Evolutionary conservation across 495 filamentous ascomycete species (phyloP).

Genomic region (Recurvomyces mirabilis): DNA sequence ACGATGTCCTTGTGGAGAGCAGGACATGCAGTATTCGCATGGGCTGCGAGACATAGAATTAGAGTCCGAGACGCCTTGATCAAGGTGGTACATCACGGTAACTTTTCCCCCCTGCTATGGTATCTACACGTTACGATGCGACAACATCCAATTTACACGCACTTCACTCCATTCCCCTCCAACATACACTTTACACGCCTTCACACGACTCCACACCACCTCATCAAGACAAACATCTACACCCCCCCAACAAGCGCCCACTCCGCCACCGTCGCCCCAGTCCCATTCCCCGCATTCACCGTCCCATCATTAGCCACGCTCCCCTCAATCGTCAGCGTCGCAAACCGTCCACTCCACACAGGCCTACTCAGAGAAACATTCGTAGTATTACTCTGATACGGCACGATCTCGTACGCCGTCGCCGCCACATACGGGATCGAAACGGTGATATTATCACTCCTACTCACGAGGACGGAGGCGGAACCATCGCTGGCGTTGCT

Average conservation of each 20-base stretch:
- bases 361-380: conserved; percentile 26
- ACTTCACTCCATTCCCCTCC: background rate
- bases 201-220: background rate
- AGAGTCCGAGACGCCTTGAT: no score
- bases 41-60: no score
- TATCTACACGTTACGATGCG: background rate
- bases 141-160: background rate
- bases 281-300: conserved; percentile 31
- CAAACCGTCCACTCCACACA: conserved; percentile 31
- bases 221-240: no score
- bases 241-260: conserved; percentile 47
- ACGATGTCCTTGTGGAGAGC: background rate
- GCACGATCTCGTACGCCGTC: conserved; percentile 25
- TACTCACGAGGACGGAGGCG: conserved; percentile 28
- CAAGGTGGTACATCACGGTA: no score
- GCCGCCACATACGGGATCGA: conserved; percentile 21
- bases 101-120: no score
- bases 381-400: conserved; percentile 29
- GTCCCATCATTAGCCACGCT: conserved; percentile 31
- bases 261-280: conserved; percentile 61
- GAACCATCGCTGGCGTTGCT: conserved; percentile 25
- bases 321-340: conserved; percentile 35
- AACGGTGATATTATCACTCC: conserved; percentile 21
- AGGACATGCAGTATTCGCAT: background rate
- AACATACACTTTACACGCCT: background rate